Base-by-base conservation (phyloP, 331 rosid genomes). In the Erythrophleum ivorense region DNA sequence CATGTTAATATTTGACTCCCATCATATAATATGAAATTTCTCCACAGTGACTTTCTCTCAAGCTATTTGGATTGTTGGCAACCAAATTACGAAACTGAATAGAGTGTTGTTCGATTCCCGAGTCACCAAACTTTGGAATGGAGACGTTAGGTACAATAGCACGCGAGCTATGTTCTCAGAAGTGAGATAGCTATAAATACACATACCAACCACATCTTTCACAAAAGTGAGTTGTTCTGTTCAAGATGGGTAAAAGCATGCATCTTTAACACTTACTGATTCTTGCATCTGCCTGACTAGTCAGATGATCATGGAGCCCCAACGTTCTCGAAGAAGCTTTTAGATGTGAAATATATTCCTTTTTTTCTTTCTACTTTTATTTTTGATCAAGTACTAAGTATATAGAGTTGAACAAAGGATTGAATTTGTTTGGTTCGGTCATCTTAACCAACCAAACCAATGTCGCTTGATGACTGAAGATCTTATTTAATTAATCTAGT, bases 121-220 rank as follows among this genome's bases (percentile, higher is more conserved):
- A 69, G 38, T 11, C 55, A 45, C 11, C 1, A 24, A 10, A n/a
- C 73, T 3, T 2, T n/a, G 18, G 34, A n/a, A 68, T 19, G 54
- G 55, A 45, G 55, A 45, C 13, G 49, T n/a, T 6, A 36, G 54
- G 76, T 64, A 69, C 12, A 34, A 48, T 34, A 45, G 76, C 73
- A 3, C 63, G 79, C 67, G 38, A 33, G 24, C 78, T 64, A 75
- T 49, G 58, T 9, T 79, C 7, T 84, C 38, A 73, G 10, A 34
- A 66, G 78, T 64, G 64, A 52, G 58, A 66, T 59, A 67, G 53
- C 67, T 36, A 55, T 45, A 33, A 49, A 46, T 76, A 60, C 15
- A 46, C n/a, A 48, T 41, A 40, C 55, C 48, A 50, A 69, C 58
- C 48, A 68, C 57, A 48, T 36, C 78, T 69, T 76, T 59, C 78